phyloP scores from a whole-genome alignment of 192 early-diverging fungal genomes.

The Phlyctochytrium bullatum region DNA sequence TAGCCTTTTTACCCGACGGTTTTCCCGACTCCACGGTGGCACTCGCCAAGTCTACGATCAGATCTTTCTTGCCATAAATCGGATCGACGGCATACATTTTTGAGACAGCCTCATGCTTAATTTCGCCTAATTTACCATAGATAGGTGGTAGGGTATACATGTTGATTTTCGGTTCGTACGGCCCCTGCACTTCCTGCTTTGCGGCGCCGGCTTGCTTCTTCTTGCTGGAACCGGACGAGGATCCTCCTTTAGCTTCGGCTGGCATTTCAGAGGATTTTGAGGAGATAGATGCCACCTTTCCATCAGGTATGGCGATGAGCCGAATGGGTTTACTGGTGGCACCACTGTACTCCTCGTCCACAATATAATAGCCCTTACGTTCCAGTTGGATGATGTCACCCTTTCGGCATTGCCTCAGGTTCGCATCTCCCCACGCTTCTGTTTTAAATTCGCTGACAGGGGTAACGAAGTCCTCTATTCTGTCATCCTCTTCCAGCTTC shows the following conservation, averaged over 20 bases:
- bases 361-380: constrained; percentile 92
- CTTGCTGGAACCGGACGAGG: constrained; percentile 3
- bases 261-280: constrained; percentile 33
- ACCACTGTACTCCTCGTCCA: constrained; percentile 61
- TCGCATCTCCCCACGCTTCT: constrained; percentile 47
- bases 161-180: constrained; percentile 24
- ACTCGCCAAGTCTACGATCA: constrained; percentile 24
- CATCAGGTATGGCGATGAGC: constrained; percentile 91
- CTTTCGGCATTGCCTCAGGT: constrained; percentile 41
- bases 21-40: constrained; percentile 29
- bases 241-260: constrained; percentile 9
- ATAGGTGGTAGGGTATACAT: constrained; percentile 46
- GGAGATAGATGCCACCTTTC: constrained; percentile 63
- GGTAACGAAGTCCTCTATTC: constrained; percentile 77
- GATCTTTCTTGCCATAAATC: constrained; percentile 45
- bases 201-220: constrained; percentile 26
- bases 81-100: constrained; percentile 53
- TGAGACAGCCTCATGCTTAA: constrained; percentile 35
- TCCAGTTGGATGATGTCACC: constrained; percentile 95
- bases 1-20: constrained; percentile 20
- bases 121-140: constrained; percentile 31
- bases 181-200: constrained; percentile 14
- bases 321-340: constrained; percentile 52
- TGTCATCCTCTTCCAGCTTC: constrained; percentile 92
- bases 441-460: constrained; percentile 78